A percentile compares a stretch with the other conserved stretches of the same genome.
Conservation (phyloP, 306 rosid species). For the Castanea crenata region DNA sequence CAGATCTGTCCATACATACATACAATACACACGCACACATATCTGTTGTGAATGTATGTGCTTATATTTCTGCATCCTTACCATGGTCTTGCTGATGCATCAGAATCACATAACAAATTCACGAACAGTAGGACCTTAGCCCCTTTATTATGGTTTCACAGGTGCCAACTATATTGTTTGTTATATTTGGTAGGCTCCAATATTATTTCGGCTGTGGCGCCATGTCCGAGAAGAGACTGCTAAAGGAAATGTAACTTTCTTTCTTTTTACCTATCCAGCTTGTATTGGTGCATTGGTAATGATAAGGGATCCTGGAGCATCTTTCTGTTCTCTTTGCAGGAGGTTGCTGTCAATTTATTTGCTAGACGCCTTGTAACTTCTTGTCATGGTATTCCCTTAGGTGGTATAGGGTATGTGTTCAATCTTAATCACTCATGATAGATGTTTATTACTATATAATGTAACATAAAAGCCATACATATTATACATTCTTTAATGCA, state of each 20-base stretch:
- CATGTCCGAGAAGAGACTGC: constrained; percentile 60
- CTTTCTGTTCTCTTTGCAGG: constrained; percentile 41
- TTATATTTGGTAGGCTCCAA: constrained; percentile 66
- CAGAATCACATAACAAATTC: constrained; percentile 3
- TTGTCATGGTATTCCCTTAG: constrained; percentile 79
- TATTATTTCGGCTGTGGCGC: constrained; percentile 70
- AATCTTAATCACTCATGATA: neutral
- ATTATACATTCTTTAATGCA: too few relatives aligned
- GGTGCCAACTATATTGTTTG: constrained; percentile 14
- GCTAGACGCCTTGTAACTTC: constrained; percentile 50
- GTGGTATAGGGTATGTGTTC: constrained; percentile 81
- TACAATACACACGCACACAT: neutral
- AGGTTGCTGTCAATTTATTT: constrained; percentile 60
- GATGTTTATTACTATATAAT: constrained; percentile 5
- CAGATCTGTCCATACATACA: neutral
- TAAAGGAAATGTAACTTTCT: constrained; percentile 63
- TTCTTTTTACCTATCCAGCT: constrained; percentile 16
- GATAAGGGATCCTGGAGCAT: constrained; percentile 12
- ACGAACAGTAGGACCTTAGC: neutral
- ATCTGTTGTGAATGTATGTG: neutral
- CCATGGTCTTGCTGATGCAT: constrained; percentile 5
- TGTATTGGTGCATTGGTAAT: constrained; percentile 22
- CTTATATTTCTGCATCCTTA: neutral
- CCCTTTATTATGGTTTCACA: neutral
- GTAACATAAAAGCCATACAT: neutral